Percentiles rank a stretch among this genome's conserved stretches.
phyloP scores from a whole-genome alignment of 495 filamentous ascomycete species.

The Xylaria sp. region DNA sequence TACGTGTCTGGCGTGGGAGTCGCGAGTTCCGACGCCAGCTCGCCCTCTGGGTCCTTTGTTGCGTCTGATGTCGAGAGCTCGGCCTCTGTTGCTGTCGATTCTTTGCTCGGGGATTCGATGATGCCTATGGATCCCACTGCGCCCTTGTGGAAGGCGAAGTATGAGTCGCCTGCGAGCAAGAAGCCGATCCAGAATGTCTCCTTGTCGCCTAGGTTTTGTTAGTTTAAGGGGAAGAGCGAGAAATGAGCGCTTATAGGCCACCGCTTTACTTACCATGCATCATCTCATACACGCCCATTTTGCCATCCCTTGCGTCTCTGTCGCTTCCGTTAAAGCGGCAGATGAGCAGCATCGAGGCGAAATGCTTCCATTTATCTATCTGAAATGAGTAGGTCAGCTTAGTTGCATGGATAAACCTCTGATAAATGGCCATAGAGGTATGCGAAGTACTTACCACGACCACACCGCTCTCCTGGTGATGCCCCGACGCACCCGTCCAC shows the following conservation, averaged over 20 bases:
- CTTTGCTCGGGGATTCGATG: not conserved
- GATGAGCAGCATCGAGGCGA: conserved; percentile 40
- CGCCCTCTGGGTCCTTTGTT: not conserved
- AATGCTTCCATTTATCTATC: conserved; percentile 37
- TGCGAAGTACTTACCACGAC: conserved; percentile 34
- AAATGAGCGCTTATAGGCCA: not conserved
- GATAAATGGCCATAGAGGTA: not conserved
- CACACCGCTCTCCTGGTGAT: conserved; percentile 41
- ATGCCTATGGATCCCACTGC: conserved; percentile 41
- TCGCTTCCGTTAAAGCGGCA: conserved; percentile 32
- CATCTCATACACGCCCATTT: conserved; percentile 38
- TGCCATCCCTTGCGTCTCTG: conserved; percentile 39
- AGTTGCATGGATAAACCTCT: not conserved
- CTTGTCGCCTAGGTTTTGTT: conserved; percentile 34
- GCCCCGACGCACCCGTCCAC: conserved; percentile 40
- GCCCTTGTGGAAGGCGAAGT: conserved; percentile 39
- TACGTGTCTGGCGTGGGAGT: not conserved
- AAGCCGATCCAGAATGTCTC: conserved; percentile 46
- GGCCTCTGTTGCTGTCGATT: not conserved
- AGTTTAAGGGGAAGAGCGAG: not conserved
- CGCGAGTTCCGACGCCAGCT: not conserved
- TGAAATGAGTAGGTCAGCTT: conserved; percentile 1
- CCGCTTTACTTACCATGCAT: conserved; percentile 33
- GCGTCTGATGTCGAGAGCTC: not conserved
- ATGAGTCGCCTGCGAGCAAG: conserved; percentile 35